Conservation (phyloP, 106 monocot genomes). For the Hemerocallis citrina region DNA sequence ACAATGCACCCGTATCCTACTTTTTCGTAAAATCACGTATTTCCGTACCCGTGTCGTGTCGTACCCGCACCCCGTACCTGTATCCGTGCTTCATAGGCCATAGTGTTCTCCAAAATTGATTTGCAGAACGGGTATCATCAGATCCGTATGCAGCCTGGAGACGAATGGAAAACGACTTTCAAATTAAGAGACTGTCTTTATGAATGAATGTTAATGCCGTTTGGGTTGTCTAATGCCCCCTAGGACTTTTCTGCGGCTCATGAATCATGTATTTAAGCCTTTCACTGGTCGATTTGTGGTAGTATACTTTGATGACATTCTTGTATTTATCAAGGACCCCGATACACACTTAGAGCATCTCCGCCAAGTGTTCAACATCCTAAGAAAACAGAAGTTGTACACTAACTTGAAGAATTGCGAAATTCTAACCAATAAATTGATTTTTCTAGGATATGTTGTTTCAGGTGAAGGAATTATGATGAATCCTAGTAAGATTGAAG, state of each 20-base stretch:
- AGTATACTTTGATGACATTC: background rate
- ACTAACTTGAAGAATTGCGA: background rate
- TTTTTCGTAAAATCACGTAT: too few species aligned
- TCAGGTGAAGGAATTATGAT: background rate
- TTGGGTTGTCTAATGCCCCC: conserved; percentile 4
- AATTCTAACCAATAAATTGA: background rate
- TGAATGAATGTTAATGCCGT: conserved; percentile 3
- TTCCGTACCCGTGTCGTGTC: too few species aligned
- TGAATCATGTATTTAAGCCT: background rate
- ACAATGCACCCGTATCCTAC: too few species aligned
- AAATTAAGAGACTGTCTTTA: conserved; percentile 3
- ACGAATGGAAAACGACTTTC: conserved; percentile 8
- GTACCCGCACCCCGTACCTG: too few species aligned
- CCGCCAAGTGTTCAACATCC: background rate
- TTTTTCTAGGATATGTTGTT: background rate
- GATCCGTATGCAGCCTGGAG: background rate
- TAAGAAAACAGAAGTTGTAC: background rate
- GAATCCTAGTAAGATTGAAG: background rate
- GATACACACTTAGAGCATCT: background rate
- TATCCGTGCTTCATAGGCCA: too few species aligned
- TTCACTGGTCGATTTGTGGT: background rate
- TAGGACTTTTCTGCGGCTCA: background rate
- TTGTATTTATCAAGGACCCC: background rate
- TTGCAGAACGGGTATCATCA: conserved; percentile 7
- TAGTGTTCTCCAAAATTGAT: background rate